phyloP scores from a whole-genome alignment of 202 grass and related monocot species.

The Dendrocalamus latiflorus region DNA sequence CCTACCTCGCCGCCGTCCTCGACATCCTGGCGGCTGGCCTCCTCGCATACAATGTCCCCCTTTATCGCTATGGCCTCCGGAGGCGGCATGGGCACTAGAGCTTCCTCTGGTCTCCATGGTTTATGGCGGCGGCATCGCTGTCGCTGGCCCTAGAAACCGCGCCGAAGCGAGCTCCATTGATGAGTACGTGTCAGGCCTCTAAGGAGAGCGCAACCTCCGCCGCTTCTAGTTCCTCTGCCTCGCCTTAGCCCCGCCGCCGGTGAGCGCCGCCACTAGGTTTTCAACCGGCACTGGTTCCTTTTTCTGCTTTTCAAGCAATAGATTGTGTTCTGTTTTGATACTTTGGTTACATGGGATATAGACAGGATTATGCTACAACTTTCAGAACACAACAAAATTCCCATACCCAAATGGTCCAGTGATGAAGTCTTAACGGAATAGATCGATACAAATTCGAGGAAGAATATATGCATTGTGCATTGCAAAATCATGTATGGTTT shows the following conservation, averaged over 20 bases:
- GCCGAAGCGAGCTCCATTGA: not conserved
- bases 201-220: not conserved
- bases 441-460: not conserved
- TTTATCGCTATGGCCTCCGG: not conserved
- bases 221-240: not conserved
- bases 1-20: not conserved
- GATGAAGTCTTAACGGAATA: not conserved
- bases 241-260: not conserved
- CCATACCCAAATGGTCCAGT: not conserved
- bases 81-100: not conserved
- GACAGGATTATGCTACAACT: not conserved
- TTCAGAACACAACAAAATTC: not conserved
- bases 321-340: not conserved
- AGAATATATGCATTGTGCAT: not conserved
- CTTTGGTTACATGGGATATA: not conserved
- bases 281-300: not conserved
- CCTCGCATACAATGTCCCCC: not conserved
- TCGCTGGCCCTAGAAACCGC: too few relatives aligned
- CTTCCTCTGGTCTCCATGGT: not conserved
- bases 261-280: not conserved
- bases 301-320: not conserved
- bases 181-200: not conserved
- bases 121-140: too few relatives aligned
- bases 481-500: not conserved
- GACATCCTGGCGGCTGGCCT: not conserved